A percentile compares a stretch with the other conserved stretches of the same genome.
phyloP scores from a whole-genome alignment of 176 grass and related monocot genomes.

The Ananas comosus region DNA sequence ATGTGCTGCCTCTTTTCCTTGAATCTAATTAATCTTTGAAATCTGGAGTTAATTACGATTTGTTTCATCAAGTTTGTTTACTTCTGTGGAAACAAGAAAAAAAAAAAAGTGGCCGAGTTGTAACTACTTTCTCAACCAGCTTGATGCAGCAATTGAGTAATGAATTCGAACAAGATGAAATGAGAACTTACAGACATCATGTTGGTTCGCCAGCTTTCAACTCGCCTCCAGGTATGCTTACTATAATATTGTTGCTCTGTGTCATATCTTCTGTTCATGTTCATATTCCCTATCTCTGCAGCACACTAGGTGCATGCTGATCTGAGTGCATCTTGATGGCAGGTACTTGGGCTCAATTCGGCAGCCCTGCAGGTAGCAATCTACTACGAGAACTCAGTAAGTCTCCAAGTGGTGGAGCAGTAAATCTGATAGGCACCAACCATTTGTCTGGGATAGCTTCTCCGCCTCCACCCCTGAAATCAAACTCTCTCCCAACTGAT shows the following conservation, averaged over 20 bases:
- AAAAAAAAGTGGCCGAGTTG: not conserved
- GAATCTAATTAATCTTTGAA: no score
- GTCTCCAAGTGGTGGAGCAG: slow-evolving; percentile 21
- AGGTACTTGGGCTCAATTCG: slow-evolving; percentile 40
- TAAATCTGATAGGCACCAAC: slow-evolving; percentile 24
- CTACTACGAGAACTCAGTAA: slow-evolving; percentile 24
- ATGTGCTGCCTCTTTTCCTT: no score
- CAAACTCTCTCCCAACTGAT: slow-evolving; percentile 29
- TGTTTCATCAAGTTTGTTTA: not conserved
- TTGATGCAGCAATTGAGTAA: slow-evolving; percentile 36
- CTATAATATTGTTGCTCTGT: not conserved
- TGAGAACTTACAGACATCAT: slow-evolving; percentile 27
- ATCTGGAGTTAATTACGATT: no score
- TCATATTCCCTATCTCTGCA: slow-evolving; percentile 5
- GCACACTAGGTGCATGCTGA: slow-evolving; percentile 11
- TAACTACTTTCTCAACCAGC: slow-evolving; percentile 12
- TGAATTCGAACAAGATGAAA: slow-evolving; percentile 45
- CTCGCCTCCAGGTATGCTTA: slow-evolving; percentile 34
- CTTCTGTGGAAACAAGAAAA: not conserved
- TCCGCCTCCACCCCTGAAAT: slow-evolving; percentile 20
- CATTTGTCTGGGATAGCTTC: slow-evolving; percentile 35
- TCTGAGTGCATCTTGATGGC: slow-evolving; percentile 9
- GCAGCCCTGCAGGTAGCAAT: slow-evolving; percentile 31
- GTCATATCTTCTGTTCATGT: not conserved
- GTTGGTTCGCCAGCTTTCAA: slow-evolving; percentile 33